Conservation (phyloP, 352 stramenopile genomes). For the Hyaloperonospora brassicae region DNA sequence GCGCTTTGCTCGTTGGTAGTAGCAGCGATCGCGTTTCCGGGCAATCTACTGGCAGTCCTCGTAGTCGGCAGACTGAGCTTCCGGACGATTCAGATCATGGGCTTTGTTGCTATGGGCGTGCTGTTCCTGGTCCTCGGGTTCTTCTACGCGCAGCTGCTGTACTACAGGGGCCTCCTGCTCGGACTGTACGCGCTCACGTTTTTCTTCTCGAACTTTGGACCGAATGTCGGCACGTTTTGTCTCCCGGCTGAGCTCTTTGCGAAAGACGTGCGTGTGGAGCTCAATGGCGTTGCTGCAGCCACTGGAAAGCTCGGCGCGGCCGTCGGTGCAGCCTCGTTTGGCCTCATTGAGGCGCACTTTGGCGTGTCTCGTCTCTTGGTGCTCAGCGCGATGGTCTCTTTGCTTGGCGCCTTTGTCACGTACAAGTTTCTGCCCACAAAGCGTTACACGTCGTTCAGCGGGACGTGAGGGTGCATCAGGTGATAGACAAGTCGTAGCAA, state of each 20-base stretch:
- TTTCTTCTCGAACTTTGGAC: constrained; percentile 87
- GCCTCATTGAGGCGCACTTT: constrained; percentile 48
- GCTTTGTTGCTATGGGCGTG: constrained; percentile 60
- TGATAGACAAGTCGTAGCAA: no score
- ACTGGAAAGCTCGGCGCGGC: constrained; percentile 68
- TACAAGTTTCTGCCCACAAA: constrained; percentile 53
- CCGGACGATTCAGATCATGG: constrained; percentile 73
- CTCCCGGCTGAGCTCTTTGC: constrained; percentile 76
- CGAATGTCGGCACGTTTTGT: constrained; percentile 83
- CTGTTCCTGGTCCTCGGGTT: constrained; percentile 54
- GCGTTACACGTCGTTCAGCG: constrained; percentile 19
- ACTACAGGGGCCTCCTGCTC: constrained; percentile 38
- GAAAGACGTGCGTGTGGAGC: constrained; percentile 58
- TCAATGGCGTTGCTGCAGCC: constrained; percentile 74
- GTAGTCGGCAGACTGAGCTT: constrained; percentile 63
- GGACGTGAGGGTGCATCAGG: no score
- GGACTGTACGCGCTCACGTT: constrained; percentile 74
- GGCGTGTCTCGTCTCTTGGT: constrained; percentile 54
- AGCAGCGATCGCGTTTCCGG: constrained; percentile 58
- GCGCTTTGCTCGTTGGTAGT: constrained; percentile 62
- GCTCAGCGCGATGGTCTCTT: constrained; percentile 47
- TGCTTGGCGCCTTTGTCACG: constrained; percentile 53
- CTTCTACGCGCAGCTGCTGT: constrained; percentile 45
- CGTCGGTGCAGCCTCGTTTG: constrained; percentile 51
- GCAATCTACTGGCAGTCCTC: constrained; percentile 58